Base-by-base conservation (phyloP, 2,329 filamentous ascomycete genomes). In the Clonostachys byssicola region DNA sequence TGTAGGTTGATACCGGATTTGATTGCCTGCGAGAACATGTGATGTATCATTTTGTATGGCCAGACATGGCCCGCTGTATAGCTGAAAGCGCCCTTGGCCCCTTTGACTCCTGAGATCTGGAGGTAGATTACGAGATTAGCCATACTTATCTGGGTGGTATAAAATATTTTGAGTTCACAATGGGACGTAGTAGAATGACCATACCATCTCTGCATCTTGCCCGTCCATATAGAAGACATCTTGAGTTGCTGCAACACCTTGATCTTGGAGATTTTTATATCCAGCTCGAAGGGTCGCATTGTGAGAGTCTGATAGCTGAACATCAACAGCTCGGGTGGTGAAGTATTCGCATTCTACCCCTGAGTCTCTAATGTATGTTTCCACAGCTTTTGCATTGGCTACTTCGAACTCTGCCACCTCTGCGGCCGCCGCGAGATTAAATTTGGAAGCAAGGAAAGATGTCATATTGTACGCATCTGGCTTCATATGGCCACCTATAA, bases 311-410 rank as follows among this genome's bases (percentile, higher is more conserved):
- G 51, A 57, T 8, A 72, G 47, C 13, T 64, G 60, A 0, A 71
- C 65, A 50, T 74, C 70, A 6, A 63, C 56, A 7, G 64, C 62
- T 5, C 69, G 55, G 1, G 67, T 70, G 3, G 73, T 40, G 12
- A 70, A 59, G n/a, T 74, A 70, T 30, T 75, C 71, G 49, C 71
- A 74, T 39, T 74, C 68, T 13, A 74, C 61, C 5, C 62, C 49
- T 6, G 40, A 42, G 13, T 42, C 42, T 12, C 33, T 16, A 16
- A 43, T 33, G 5, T 33, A 33, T 34, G 9, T 33, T 46, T 68
- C 65, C 5, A 74, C 55, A 8, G 51, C 50, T 17, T 47, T 43
- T 1, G 54, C 49, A 46, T 59, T 53, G 5, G 47, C 46, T 6
- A 49, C 49, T 40, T 57, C 54, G 42, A 59, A 60, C 3, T 49